Evolutionary conservation across 1,139 yeast genomes (phyloP), one percentile per base, ranked within the genome.

Genomic region (Kurtzmaniella natalensis): DNA sequence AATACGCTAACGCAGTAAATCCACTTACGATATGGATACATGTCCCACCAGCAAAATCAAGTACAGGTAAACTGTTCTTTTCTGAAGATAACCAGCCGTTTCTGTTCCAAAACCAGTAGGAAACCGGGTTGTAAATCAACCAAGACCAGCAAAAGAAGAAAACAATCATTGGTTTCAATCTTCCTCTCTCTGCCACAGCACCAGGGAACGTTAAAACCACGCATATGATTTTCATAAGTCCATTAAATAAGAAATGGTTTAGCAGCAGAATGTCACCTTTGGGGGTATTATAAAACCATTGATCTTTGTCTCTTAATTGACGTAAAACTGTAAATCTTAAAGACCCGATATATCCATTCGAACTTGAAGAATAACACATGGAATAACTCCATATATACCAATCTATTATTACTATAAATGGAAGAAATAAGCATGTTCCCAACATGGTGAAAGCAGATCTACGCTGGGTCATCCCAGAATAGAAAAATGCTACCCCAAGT

Each of bases 1-100:
- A 73, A 47, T 79, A 80, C 2, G 79, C 81, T 40, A 78, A 58
- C 0, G 78, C 72, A 2, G 79, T 75, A 39, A 72, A 65, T 3
- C 84, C 84, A 34, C 80, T 68, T 1, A 77, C 76, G 28, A 76
- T 59, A 47, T 78, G 84, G n/a, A 78, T 72, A 41, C 79, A 75
- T 22, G 73, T 71, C 2, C 84, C 84, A 3, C 84, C 84, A 1
- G 84, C 82, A 53, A 75, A 77, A 52, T 78, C 84, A 15, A 78
- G 55, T 1, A 72, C 78, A 0, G 79, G 78, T 8, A 68, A 46
- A 30, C 57, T 55, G 20, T 52, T 44, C 28, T 58, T 50, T 37
- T 64, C 67, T 0, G 59, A 52, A 1, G 70, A 61, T 22, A 77
- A 62, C 83, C 83, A 78, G 3, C 84, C 84, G 36, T 67, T 55